Base-by-base conservation (phyloP, 2,329 filamentous ascomycete genomes). In the Fusarium pilosicola region DNA sequence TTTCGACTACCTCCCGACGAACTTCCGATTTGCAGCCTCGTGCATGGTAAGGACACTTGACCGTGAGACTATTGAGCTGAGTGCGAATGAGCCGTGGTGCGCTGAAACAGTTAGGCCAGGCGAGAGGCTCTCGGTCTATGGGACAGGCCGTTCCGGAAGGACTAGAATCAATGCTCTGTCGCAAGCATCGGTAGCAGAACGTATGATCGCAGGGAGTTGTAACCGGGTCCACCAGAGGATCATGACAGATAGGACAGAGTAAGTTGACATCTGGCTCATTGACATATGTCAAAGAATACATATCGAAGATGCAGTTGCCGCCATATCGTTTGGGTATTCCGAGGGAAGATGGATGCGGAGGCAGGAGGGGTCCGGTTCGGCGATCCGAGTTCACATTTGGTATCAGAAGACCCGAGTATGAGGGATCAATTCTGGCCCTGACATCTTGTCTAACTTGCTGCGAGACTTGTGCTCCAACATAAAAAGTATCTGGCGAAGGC, bases 201-300 rank as follows among this genome's bases (percentile, higher is more conserved):
- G 89, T 90, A 78, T 92, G 90, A 65, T 91, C 88, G 80, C 90
- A 92, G 13, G 83, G 82, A 2, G 90, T 91, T 46, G 90, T 90
- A 54, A 90, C 84, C 1, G 90, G 90, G 20, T 88, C 84, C 54
- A 92, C 83, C 46, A 92, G 85, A 7, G 90, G 88, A 17, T 89
- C 86, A 74, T 88, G 88, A 81, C 90, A 92, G 68, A 89, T 87
- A 7, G 87, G 86, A 57, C 85, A 87, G 62, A 89, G 81, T 18
- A 88, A 79, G 54, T 86, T 87, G 63, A 85, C 80, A 74, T 88
- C 86, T 41, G 81, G 77, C 24, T 83, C 84, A 48, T 77, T 73
- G 63, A 84, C 81, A 74, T 87, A 87, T 17, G 81, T 82, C 69
- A 88, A 80, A 7, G 82, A 80, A 68, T 84, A 83, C 77, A 87